Percentiles rank a stretch among this genome's conserved stretches.
phyloP scores from a whole-genome alignment of 2,329 filamentous ascomycete species.

The Thyridium curvatum region DNA sequence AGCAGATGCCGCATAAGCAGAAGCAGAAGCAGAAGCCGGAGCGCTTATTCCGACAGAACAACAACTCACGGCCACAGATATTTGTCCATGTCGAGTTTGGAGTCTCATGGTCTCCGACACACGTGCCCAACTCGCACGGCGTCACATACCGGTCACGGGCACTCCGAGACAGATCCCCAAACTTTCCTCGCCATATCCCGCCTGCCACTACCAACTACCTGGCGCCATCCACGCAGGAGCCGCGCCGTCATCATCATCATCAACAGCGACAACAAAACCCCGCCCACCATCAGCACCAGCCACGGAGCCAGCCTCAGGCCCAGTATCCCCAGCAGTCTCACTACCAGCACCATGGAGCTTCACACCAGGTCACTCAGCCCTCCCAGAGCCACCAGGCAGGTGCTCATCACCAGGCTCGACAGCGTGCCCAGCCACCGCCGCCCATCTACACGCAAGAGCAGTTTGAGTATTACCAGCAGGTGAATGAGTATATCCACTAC shows the following conservation, averaged over 20 bases:
- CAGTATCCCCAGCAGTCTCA: conserved; percentile 6
- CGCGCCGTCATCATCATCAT: conserved; percentile 1
- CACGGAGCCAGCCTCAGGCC: conserved; percentile 7
- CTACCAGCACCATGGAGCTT: conserved; percentile 1
- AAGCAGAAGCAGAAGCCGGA: conserved; percentile 12
- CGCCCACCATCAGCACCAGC: conserved; percentile 10
- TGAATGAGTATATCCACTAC: conserved; percentile 4
- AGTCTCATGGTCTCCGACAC: conserved; percentile 40
- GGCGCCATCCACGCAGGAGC: conserved; percentile 11
- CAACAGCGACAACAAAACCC: conserved; percentile 8
- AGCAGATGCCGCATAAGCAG: too few relatives aligned
- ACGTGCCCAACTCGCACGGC: conserved; percentile 34
- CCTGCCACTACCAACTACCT: conserved; percentile 40
- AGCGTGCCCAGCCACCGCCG: background rate
- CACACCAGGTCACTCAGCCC: too few relatives aligned
- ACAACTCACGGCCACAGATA: conserved; percentile 31
- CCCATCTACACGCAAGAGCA: conserved; percentile 9
- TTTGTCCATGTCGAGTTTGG: conserved; percentile 47
- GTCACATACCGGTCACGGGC: conserved; percentile 41
- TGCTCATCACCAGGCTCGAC: background rate
- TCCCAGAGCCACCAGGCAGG: too few relatives aligned
- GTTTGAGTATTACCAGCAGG: conserved; percentile 16
- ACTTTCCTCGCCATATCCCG: conserved; percentile 39
- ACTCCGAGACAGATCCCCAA: conserved; percentile 31
- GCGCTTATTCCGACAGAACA: conserved; percentile 17